phyloP scores from a whole-genome alignment of 805 yeast species.

The Nakazawaea ambrosiae region DNA sequence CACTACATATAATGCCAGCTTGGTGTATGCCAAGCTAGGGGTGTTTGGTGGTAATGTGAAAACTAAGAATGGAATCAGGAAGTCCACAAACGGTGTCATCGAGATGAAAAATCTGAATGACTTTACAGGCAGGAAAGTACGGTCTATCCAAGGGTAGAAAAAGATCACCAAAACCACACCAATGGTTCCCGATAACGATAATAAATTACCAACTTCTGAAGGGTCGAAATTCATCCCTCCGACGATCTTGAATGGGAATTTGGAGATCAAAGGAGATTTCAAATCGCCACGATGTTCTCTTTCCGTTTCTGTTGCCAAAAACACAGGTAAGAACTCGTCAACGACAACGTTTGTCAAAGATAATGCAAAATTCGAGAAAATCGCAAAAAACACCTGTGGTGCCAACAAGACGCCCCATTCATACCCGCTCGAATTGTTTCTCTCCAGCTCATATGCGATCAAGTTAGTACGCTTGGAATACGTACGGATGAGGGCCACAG shows the following conservation, averaged over 20 bases:
- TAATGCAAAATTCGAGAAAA: constrained; percentile 30
- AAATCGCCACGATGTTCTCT: constrained; percentile 4
- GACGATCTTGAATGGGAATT: constrained; percentile 39
- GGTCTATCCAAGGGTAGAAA: constrained; percentile 44
- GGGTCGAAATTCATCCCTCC: constrained; percentile 50
- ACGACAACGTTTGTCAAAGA: constrained; percentile 43
- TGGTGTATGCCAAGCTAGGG: constrained; percentile 2
- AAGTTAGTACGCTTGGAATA: constrained; percentile 5
- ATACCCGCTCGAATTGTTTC: constrained; percentile 1
- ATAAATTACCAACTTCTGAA: constrained; percentile 39
- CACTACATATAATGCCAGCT: constrained; percentile 20
- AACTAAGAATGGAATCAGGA: constrained; percentile 39
- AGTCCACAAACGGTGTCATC: constrained; percentile 38
- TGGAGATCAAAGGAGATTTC: constrained; percentile 6
- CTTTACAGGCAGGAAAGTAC: constrained; percentile 35
- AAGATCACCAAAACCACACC: constrained; percentile 44
- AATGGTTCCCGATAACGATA: constrained; percentile 46
- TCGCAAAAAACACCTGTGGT: constrained; percentile 9
- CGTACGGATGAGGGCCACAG: constrained; percentile 9
- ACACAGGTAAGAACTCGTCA: constrained; percentile 50
- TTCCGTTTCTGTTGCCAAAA: constrained; percentile 20
- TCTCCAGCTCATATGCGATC: background rate
- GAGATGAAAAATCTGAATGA: constrained; percentile 34
- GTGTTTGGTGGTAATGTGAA: constrained; percentile 27
- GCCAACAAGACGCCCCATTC: constrained; percentile 15